These are phyloP conservation scores for Cladosporium sp. DNA, from an alignment of 2,329 filamentous ascomycete genomes.

Conservation along the genomic window DNA sequence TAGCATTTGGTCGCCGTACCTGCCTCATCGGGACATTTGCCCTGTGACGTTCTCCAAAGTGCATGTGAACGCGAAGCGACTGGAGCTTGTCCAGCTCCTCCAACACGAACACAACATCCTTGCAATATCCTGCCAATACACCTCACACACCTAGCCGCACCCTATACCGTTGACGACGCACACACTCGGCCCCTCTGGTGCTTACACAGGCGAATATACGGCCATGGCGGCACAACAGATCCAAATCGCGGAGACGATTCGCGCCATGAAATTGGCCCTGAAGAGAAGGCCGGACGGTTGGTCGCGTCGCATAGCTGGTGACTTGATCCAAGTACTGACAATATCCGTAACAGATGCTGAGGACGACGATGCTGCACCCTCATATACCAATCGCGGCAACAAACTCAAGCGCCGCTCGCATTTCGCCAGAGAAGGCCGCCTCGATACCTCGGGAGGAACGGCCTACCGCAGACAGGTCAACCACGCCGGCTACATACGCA, in stretches of 20 bases:
- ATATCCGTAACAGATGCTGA: slow-evolving; percentile 60
- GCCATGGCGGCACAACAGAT: slow-evolving; percentile 51
- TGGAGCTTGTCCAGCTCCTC: background rate
- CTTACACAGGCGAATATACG: background rate
- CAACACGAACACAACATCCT: background rate
- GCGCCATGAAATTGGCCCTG: slow-evolving; percentile 64
- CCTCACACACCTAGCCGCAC: background rate
- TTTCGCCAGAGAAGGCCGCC: slow-evolving; percentile 66
- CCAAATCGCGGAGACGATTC: slow-evolving; percentile 62
- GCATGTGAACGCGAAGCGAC: background rate
- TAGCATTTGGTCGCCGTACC: background rate
- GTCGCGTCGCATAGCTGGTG: slow-evolving; percentile 12
- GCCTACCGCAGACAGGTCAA: slow-evolving; percentile 56
- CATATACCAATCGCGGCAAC: slow-evolving; percentile 69
- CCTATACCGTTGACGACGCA: too few relatives aligned
- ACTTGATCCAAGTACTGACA: background rate
- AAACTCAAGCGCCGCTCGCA: slow-evolving; percentile 73
- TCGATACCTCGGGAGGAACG: slow-evolving; percentile 58
- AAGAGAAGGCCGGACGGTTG: slow-evolving; percentile 59
- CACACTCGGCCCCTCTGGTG: background rate
- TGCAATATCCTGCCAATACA: background rate
- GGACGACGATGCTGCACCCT: slow-evolving; percentile 68
- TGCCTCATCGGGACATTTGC: background rate
- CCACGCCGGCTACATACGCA: slow-evolving; percentile 67
- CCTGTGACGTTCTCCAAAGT: background rate